Conservation (phyloP, 441 rosid species). For the Arabidopsis lyrata region DNA sequence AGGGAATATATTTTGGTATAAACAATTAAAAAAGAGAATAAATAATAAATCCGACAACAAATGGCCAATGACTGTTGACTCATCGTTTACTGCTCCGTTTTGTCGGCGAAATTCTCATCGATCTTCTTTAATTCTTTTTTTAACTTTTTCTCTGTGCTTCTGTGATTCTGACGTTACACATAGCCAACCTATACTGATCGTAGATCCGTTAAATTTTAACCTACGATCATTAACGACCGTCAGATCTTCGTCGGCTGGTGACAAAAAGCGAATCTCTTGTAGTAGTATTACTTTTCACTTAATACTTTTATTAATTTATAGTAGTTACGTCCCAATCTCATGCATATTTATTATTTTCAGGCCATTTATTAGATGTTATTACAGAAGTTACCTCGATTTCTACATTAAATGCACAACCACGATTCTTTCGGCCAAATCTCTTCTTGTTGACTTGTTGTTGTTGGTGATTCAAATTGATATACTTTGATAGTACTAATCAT, state of each 20-base stretch:
- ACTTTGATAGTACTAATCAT: no score
- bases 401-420: conserved; percentile 21
- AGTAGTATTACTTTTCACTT: not conserved
- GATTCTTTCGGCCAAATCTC: not conserved
- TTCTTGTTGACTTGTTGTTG: conserved; percentile 10
- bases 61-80: conserved; percentile 41
- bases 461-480: not conserved
- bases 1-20: not conserved
- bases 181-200: conserved; percentile 15
- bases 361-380: not conserved
- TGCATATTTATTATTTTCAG: not conserved
- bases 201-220: conserved; percentile 31
- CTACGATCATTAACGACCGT: conserved; percentile 33
- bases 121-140: not conserved
- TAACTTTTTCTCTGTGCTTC: not conserved
- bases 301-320: conserved; percentile 9
- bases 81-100: conserved; percentile 41
- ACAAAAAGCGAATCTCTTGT: conserved; percentile 28
- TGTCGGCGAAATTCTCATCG: conserved; percentile 37
- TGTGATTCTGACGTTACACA: conserved; percentile 34
- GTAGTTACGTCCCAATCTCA: not conserved
- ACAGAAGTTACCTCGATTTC: conserved; percentile 19
- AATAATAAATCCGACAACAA: conserved; percentile 36
- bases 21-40: not conserved
- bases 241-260: conserved; percentile 32